A percentile compares a stretch with the other conserved stretches of the same genome.
These are phyloP conservation scores for Phytophthora megakarya DNA, from an alignment of 352 stramenopile genomes.

Conservation along the genomic window DNA sequence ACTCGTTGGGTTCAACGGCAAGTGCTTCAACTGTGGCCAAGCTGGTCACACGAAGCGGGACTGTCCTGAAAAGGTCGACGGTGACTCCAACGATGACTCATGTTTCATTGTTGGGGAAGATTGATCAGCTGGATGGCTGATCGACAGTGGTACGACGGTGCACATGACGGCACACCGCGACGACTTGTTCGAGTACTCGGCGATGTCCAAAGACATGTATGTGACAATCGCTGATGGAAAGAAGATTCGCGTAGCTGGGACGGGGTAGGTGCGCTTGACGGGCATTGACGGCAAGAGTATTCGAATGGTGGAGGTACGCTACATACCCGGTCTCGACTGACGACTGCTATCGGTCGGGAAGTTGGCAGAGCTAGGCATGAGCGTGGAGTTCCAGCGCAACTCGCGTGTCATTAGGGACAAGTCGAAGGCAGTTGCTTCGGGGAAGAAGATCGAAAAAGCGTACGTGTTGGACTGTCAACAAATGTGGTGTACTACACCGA, in stretches of 20 bases:
- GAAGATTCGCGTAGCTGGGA: too few species aligned
- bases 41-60: too few species aligned
- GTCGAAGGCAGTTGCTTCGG: conserved; percentile 5
- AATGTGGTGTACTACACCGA: conserved; percentile 9
- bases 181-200: conserved; percentile 21
- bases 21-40: too few species aligned
- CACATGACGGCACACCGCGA: conserved; percentile 20
- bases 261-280: too few species aligned
- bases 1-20: too few species aligned
- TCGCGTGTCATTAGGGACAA: conserved; percentile 13
- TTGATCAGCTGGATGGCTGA: too few species aligned
- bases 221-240: neutral
- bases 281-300: too few species aligned
- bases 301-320: conserved; percentile 12
- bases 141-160: too few species aligned
- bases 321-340: conserved; percentile 21
- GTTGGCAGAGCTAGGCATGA: conserved; percentile 8
- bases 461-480: conserved; percentile 25
- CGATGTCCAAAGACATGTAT: conserved; percentile 20
- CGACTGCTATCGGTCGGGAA: conserved; percentile 25
- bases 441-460: conserved; percentile 22
- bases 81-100: too few species aligned
- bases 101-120: too few species aligned
- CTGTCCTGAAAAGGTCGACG: too few species aligned
- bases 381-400: conserved; percentile 14